These are phyloP conservation scores for Kappamyces sp. DNA, from an alignment of 192 early-diverging fungal species.

Conservation along the genomic window DNA sequence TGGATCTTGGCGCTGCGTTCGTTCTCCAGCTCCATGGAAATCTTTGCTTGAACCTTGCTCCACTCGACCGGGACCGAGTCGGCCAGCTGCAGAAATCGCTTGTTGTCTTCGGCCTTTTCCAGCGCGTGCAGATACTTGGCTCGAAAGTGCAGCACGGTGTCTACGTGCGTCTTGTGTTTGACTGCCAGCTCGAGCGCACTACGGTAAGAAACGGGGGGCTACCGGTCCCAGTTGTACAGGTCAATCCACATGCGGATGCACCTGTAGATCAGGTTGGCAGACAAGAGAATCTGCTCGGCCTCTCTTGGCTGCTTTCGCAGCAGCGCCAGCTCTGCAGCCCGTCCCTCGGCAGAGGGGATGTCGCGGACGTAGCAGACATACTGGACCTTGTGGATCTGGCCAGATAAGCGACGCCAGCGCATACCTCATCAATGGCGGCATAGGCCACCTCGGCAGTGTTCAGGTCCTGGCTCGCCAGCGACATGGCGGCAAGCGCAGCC, in stretches of 20 bases:
- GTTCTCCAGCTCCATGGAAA: slow-evolving; percentile 37
- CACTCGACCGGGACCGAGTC: slow-evolving; percentile 33
- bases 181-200: slow-evolving; percentile 54
- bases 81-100: slow-evolving; percentile 44
- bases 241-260: slow-evolving; percentile 50
- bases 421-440: slow-evolving; percentile 50
- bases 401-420: neutral
- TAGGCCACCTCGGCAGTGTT: slow-evolving; percentile 61
- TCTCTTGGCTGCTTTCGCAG: slow-evolving; percentile 44
- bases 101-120: slow-evolving; percentile 37
- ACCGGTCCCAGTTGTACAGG: slow-evolving; percentile 58
- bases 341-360: slow-evolving; percentile 40
- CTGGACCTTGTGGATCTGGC: slow-evolving; percentile 44
- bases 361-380: slow-evolving; percentile 52
- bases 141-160: slow-evolving; percentile 50
- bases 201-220: neutral
- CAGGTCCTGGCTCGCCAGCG: slow-evolving; percentile 46
- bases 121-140: slow-evolving; percentile 43
- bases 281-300: slow-evolving; percentile 47
- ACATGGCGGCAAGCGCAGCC: slow-evolving; percentile 55
- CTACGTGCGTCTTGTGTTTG: slow-evolving; percentile 57
- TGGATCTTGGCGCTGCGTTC: neutral
- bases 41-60: slow-evolving; percentile 42
- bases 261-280: slow-evolving; percentile 40
- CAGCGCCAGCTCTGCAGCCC: slow-evolving; percentile 49